Evolutionary conservation across 2,329 filamentous ascomycete genomes (phyloP).

Genomic region (Bipolaris zeicola): DNA sequence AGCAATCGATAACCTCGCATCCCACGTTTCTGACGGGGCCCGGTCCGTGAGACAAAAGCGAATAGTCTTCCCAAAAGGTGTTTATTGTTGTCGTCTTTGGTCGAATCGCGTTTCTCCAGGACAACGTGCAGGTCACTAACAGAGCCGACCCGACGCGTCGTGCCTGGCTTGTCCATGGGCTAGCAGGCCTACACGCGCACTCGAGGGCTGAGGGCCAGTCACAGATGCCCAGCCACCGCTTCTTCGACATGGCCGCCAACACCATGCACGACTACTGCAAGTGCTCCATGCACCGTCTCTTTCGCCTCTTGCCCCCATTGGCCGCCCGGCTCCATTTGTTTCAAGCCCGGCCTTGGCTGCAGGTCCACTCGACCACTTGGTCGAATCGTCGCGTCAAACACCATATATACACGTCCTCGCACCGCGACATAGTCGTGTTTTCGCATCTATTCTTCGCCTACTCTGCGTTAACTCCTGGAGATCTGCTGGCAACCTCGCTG

Average conservation of each 20-base stretch:
- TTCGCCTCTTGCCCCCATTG: conserved; percentile 26
- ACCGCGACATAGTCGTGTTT: conserved; percentile 52
- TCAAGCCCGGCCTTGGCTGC: conserved; percentile 39
- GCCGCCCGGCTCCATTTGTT: conserved; percentile 36
- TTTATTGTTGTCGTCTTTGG: conserved; percentile 31
- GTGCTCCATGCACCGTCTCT: conserved; percentile 27
- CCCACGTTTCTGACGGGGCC: conserved; percentile 22
- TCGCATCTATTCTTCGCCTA: conserved; percentile 40
- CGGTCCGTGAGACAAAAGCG: conserved; percentile 27
- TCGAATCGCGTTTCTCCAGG: conserved; percentile 39
- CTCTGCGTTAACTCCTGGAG: conserved; percentile 31
- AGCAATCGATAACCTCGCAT: conserved; percentile 31
- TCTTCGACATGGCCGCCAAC: conserved; percentile 27
- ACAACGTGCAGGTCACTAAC: conserved; percentile 13
- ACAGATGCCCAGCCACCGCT: conserved; percentile 35
- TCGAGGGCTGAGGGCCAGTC: conserved; percentile 35
- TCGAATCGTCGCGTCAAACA: conserved; percentile 49
- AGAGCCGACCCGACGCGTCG: conserved; percentile 13
- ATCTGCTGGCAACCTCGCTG: conserved; percentile 19
- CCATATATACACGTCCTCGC: conserved; percentile 46
- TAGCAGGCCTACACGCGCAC: conserved; percentile 23
- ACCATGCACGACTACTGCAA: conserved; percentile 36
- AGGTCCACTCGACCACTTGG: conserved; percentile 29
- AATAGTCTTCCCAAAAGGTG: conserved; percentile 21
- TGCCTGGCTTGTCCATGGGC: conserved; percentile 11